These are phyloP conservation scores for Amyloporia xantha DNA, from an alignment of 768 basidiomycete genomes.

Conservation along the genomic window DNA sequence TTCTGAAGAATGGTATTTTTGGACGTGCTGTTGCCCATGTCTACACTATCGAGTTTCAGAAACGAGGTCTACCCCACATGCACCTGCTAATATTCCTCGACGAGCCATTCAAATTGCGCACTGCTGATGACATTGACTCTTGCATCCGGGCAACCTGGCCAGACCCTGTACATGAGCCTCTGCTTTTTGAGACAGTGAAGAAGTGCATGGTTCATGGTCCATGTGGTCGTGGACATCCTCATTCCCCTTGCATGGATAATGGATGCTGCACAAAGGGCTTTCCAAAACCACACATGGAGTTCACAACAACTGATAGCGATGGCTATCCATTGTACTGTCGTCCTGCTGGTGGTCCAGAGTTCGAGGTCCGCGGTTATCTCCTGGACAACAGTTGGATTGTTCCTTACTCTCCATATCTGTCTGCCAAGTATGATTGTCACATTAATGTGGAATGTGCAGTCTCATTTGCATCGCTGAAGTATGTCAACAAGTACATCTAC, in stretches of 20 bases:
- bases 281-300: constrained; percentile 32
- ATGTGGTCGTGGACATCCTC: constrained; percentile 24
- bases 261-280: constrained; percentile 37
- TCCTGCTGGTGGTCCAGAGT: constrained; percentile 27
- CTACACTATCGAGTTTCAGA: constrained; percentile 54
- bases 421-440: constrained; percentile 34
- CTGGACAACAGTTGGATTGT: constrained; percentile 34
- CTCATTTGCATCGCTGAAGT: constrained; percentile 35
- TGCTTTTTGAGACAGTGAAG: constrained; percentile 34
- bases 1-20: constrained; percentile 36
- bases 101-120: constrained; percentile 25
- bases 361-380: constrained; percentile 19
- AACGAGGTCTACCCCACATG: constrained; percentile 47
- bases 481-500: constrained; percentile 43
- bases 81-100: constrained; percentile 42
- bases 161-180: constrained; percentile 31
- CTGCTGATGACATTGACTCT: constrained; percentile 33
- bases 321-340: constrained; percentile 34
- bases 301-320: constrained; percentile 31
- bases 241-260: constrained; percentile 33
- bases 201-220: constrained; percentile 45
- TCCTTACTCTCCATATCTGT: constrained; percentile 32
- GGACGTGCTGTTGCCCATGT: constrained; percentile 36
- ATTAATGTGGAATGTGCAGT: constrained; percentile 42
- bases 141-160: constrained; percentile 38